phyloP scores from a whole-genome alignment of 495 filamentous ascomycete genomes.

The Wilcoxina mikolae region DNA sequence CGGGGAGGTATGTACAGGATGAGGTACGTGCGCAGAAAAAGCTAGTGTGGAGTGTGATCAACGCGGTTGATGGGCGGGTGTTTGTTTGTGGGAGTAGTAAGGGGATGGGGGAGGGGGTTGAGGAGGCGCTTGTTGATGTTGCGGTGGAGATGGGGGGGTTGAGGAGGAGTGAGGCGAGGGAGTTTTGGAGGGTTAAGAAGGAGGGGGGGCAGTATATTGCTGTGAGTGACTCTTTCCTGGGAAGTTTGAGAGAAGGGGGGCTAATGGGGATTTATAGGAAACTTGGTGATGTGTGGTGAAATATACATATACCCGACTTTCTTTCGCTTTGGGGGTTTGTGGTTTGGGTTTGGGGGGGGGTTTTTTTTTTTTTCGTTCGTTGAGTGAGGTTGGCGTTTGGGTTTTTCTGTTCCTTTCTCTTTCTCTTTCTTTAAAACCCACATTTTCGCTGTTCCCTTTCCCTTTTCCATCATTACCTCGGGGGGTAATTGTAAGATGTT shows the following conservation, averaged over 20 bases:
- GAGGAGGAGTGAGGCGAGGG: constrained; percentile 51
- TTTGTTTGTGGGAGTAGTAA: constrained; percentile 90
- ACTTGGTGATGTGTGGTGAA: no score
- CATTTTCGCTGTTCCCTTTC: background rate
- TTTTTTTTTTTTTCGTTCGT: background rate
- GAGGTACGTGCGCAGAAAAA: constrained; percentile 78
- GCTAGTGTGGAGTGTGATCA: constrained; percentile 92
- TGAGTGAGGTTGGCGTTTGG: background rate
- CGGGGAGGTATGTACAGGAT: constrained; percentile 72
- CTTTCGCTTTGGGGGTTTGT: background rate
- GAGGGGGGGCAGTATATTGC: constrained; percentile 76
- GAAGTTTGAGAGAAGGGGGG: no score
- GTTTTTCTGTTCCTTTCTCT: background rate
- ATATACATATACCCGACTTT: no score
- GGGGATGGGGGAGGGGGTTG: constrained; percentile 96
- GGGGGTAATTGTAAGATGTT: background rate
- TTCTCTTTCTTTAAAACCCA: background rate
- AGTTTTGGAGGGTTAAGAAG: constrained; percentile 72
- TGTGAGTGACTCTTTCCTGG: constrained; percentile 39
- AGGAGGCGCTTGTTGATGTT: constrained; percentile 63
- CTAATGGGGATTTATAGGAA: no score
- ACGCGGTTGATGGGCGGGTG: constrained; percentile 77
- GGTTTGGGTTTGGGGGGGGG: background rate
- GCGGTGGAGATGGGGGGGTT: constrained; percentile 68
- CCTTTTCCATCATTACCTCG: background rate